phyloP scores from a whole-genome alignment of 2,329 filamentous ascomycete species.

The Thermothelomyces thermophilus region DNA sequence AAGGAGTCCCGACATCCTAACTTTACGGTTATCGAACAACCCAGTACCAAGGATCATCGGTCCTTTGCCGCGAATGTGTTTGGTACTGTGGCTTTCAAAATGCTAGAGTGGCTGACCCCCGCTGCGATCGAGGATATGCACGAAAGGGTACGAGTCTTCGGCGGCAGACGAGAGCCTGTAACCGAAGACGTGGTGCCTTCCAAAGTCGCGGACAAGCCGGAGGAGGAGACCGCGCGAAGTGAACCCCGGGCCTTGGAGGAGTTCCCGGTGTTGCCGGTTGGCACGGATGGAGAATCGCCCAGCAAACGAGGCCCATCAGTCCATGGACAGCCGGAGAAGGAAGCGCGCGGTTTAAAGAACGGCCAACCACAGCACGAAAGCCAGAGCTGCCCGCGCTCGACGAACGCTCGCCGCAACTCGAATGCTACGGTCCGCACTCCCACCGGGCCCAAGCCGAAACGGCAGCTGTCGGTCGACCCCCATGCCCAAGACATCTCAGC shows the following conservation, averaged over 20 bases:
- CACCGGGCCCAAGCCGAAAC: constrained; percentile 27
- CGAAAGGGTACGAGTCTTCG: constrained; percentile 31
- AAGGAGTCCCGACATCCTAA: constrained; percentile 16
- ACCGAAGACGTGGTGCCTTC: neutral
- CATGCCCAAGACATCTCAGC: constrained; percentile 24
- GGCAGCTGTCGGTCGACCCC: constrained; percentile 31
- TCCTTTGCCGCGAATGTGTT: constrained; percentile 59
- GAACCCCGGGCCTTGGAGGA: neutral
- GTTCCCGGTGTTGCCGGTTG: neutral
- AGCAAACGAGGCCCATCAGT: neutral
- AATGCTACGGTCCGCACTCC: constrained; percentile 31
- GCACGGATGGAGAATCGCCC: neutral
- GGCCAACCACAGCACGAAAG: constrained; percentile 13
- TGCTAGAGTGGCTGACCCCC: constrained; percentile 64
- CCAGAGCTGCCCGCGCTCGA: constrained; percentile 15
- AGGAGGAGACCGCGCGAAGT: neutral
- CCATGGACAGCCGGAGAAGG: constrained; percentile 8
- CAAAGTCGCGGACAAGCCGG: neutral
- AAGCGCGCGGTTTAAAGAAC: constrained; percentile 2
- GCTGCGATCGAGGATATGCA: constrained; percentile 46
- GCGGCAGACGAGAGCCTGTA: constrained; percentile 21
- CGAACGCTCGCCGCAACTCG: constrained; percentile 28
- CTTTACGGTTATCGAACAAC: constrained; percentile 40
- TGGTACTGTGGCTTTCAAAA: constrained; percentile 59
- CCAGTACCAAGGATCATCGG: constrained; percentile 48